Percentiles rank a stretch among this genome's conserved stretches.
Evolutionary conservation across 1,284 basidiomycete genomes (phyloP).

Genomic region (Trametes versicolor): DNA sequence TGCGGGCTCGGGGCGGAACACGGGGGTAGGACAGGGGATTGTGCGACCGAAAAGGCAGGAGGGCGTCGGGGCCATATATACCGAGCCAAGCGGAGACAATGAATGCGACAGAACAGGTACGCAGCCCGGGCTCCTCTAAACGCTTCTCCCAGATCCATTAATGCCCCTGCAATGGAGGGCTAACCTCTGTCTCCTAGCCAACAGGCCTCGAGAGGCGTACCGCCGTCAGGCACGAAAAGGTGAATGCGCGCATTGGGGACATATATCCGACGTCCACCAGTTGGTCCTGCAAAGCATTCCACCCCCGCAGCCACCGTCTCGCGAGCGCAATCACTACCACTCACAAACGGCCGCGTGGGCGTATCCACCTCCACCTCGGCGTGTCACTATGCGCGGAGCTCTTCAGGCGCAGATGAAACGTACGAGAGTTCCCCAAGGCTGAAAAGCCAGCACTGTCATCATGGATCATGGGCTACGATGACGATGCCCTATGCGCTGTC

Average conservation of each 20-base stretch:
- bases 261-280: too few species aligned
- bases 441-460: background rate
- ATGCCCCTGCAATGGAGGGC: background rate
- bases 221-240: background rate
- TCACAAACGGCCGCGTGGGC: too few species aligned
- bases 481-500: conserved; percentile 13
- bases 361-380: too few species aligned
- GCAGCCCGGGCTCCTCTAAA: background rate
- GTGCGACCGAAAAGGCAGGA: conserved; percentile 28
- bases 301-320: too few species aligned
- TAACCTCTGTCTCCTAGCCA: background rate
- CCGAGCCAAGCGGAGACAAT: conserved; percentile 13
- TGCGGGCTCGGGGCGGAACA: conserved; percentile 20
- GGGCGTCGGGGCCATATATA: conserved; percentile 5
- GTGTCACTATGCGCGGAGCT: background rate
- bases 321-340: too few species aligned
- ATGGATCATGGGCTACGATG: background rate
- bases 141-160: background rate
- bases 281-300: too few species aligned
- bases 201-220: background rate
- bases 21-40: conserved; percentile 21
- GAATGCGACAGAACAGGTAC: background rate
- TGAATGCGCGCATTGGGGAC: background rate
- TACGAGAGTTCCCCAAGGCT: background rate
- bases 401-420: background rate